Conservation (phyloP, 352 stramenopile genomes). For the Lagenidium sp. region DNA sequence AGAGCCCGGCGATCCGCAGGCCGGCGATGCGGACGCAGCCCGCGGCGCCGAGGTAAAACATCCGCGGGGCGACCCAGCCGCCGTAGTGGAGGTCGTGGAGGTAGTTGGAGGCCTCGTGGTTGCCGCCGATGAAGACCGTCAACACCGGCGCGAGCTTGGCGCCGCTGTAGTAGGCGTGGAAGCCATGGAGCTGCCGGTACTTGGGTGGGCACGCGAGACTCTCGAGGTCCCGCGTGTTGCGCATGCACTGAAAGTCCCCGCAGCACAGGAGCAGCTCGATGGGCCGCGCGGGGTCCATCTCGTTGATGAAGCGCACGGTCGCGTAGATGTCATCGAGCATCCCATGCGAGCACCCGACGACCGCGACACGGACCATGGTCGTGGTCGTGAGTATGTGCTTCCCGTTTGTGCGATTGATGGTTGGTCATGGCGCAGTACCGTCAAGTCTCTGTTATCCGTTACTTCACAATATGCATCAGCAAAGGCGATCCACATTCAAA, state of each 20-base stretch:
- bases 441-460: too few species aligned
- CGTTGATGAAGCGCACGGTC: conserved; percentile 88
- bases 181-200: conserved; percentile 89
- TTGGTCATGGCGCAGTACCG: too few species aligned
- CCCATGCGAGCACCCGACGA: conserved; percentile 98
- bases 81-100: conserved; percentile 97
- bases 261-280: conserved; percentile 97
- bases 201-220: conserved; percentile 94
- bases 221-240: conserved; percentile 92
- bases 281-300: conserved; percentile 54
- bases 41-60: conserved; percentile 96
- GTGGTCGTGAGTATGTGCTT: too few species aligned
- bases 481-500: too few species aligned
- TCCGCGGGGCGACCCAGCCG: conserved; percentile 97
- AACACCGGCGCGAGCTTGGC: conserved; percentile 89
- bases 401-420: too few species aligned
- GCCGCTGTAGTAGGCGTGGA: conserved; percentile 96
- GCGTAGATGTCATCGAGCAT: conserved; percentile 98
- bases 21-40: conserved; percentile 90
- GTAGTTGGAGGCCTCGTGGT: conserved; percentile 98
- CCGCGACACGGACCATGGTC: conserved; percentile 68
- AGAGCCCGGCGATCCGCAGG: conserved; percentile 94
- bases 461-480: too few species aligned
- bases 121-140: conserved; percentile 97
- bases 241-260: conserved; percentile 98